Evolutionary conservation across 495 filamentous ascomycete species (phyloP).

Genomic region (Chaetomium tenue): DNA sequence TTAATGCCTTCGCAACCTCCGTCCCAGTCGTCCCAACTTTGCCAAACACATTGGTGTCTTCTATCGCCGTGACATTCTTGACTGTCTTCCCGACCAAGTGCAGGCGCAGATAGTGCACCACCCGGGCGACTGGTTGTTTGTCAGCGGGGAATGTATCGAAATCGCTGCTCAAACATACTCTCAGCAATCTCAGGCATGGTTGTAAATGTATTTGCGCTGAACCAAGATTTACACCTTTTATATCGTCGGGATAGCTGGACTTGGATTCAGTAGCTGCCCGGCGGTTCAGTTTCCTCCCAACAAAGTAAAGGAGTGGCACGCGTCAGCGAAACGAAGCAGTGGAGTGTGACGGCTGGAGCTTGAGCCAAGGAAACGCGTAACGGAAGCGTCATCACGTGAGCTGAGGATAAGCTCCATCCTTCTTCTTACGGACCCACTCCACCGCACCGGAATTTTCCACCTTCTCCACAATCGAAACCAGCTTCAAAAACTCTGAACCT

Average conservation of each 20-base stretch:
- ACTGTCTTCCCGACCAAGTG: slow-evolving; percentile 82
- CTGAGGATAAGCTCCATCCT: background rate
- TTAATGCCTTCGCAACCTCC: slow-evolving; percentile 68
- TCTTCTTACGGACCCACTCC: slow-evolving; percentile 8
- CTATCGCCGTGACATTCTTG: slow-evolving; percentile 61
- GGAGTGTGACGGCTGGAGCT: background rate
- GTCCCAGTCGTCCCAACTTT: slow-evolving; percentile 77
- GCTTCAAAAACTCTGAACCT: slow-evolving; percentile 36
- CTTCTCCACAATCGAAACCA: slow-evolving; percentile 29
- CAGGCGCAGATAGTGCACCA: slow-evolving; percentile 77
- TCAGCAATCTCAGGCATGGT: slow-evolving; percentile 81
- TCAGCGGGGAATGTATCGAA: background rate
- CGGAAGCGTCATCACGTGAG: slow-evolving; percentile 31
- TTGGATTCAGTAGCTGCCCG: too few species aligned
- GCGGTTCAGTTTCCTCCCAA: background rate
- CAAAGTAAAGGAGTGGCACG: background rate
- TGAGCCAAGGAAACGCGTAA: slow-evolving; percentile 24
- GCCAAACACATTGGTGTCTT: slow-evolving; percentile 81
- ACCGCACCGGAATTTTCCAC: slow-evolving; percentile 26
- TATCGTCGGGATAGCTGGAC: background rate
- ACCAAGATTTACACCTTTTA: background rate
- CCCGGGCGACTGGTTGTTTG: slow-evolving; percentile 62
- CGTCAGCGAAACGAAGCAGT: background rate
- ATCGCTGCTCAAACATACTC: slow-evolving; percentile 39
- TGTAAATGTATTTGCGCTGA: background rate